Evolutionary conservation across 202 grass and related monocot species (phyloP), one percentile per base, ranked within the genome.

Genomic region (Schoenoplectus tabernaemontani): DNA sequence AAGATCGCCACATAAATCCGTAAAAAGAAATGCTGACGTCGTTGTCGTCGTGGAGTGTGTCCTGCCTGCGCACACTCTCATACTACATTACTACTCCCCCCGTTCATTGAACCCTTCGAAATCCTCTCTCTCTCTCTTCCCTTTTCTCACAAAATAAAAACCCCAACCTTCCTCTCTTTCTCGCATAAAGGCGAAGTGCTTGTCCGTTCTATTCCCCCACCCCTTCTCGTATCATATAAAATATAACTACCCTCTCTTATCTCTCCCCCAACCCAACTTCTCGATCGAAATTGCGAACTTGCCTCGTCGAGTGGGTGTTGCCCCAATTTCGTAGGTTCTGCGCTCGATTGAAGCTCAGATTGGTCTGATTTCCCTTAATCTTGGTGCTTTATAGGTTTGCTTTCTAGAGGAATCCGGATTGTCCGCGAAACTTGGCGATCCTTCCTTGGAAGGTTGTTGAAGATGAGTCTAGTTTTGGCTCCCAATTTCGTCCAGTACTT

Each of bases 21-120:
- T 15, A 0, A 10, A 1, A 61, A 7, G 15, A 9, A 59, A 60
- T 2, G 11, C 9, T 78, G 58, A 58, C 76, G 71, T 75, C 71
- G 6, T 54, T 75, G 71, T 53, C 47, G 71, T 73, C 69, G 69
- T 73, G 69, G 53, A 33, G 78, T 65, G 78, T 80, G 78, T 51
- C n/a, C n/a, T n/a, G n/a, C 38, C 16, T 5, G 36, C 59, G 65
- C 78, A 80, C n/a, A n/a, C n/a, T n/a, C n/a, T n/a, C n/a, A n/a
- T n/a, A n/a, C n/a, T n/a, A n/a, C n/a, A n/a, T n/a, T n/a, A n/a
- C n/a, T n/a, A 12, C 24, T 10, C 38, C 64, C 28, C 36, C 38
- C 56, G 58, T 79, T 63, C 76, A 79, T 30, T 79, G 76, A 78
- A 78, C 7, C 54, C n/a, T n/a, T n/a, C n/a, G n/a, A n/a, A n/a